A percentile compares a stretch with the other conserved stretches of the same genome.
Conservation (phyloP, 306 rosid species). For the Lathyrus tuberosus region DNA sequence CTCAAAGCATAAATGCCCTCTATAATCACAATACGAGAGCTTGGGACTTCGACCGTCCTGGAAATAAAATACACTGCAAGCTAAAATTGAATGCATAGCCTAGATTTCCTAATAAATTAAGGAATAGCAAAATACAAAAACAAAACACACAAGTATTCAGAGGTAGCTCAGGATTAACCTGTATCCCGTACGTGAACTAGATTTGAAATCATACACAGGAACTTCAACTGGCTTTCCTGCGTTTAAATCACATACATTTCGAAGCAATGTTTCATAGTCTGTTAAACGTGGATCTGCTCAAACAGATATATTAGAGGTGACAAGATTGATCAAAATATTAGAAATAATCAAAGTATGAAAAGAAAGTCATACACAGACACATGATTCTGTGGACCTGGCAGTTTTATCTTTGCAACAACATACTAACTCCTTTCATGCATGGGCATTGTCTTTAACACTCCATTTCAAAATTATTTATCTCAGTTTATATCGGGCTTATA, state of each 20-base stretch:
- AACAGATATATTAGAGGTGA: conserved; percentile 31
- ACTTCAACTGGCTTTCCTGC: conserved; percentile 78
- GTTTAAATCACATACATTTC: conserved; percentile 78
- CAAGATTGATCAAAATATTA: conserved; percentile 9
- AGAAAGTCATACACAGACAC: conserved; percentile 14
- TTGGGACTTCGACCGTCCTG: conserved; percentile 94
- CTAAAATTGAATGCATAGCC: conserved; percentile 24
- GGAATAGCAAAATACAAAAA: background rate
- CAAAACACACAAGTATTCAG: background rate
- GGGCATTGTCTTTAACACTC: background rate
- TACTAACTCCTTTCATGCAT: conserved; percentile 1
- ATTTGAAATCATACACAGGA: conserved; percentile 94
- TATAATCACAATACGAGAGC: conserved; percentile 85
- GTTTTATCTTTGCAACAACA: conserved; percentile 2
- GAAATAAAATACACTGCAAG: conserved; percentile 37
- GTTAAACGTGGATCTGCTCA: conserved; percentile 95
- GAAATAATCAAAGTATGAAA: conserved; percentile 38
- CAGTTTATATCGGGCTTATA: too few species aligned
- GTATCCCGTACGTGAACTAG: conserved; percentile 91
- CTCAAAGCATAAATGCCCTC: conserved; percentile 98
- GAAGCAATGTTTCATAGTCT: conserved; percentile 88
- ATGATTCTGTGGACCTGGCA: conserved; percentile 15
- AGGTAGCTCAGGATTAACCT: conserved; percentile 58
- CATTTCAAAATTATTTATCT: background rate
- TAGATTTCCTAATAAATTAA: background rate